Base-by-base conservation (phyloP, 176 grass and related monocot species). In the Puccinellia tenuiflora region DNA sequence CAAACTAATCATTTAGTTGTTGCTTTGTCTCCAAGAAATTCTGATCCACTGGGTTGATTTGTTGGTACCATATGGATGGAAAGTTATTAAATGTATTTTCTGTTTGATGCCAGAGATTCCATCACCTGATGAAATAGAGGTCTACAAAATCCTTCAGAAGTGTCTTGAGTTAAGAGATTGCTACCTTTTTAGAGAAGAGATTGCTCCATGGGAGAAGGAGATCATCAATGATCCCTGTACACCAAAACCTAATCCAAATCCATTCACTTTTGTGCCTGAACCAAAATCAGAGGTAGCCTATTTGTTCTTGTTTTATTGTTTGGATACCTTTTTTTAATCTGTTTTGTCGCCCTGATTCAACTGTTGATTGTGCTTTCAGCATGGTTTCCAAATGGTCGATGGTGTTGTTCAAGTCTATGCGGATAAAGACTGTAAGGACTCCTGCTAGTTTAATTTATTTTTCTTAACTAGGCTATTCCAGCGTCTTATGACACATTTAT, bases 151-250 rank as follows among this genome's bases (percentile, higher is more conserved):
- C 78, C 83, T 99, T 84, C 96, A 96, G 81, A 96, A 83, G 79
- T 99, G 93, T 82, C 93, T 99, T 16, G 88, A 92, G 78, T 88
- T 96, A 85, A 88, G 96, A 87, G 93, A 96, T 46, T 81, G 40
- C 56, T 99, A 99, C 84, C 72, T 96, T 56, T 96, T 88, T 86
- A 90, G 78, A 89, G 96, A 99, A 76, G 83, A 89, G 59, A 66
- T 93, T 70, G 89, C 91, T 85, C 93, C 96, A 63, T 99, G 96
- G 96, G 96, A 96, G 69, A 99, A 96, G 84, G 96, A 99, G 74
- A 81, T 92, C 43, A 99, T 99, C 88, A 99, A 88, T 83, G 96
- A 99, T 52, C 96, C 96, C 33, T 87, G 91, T 86, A 99, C 96
- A 67, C 96, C 96, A 81, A 99, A 96, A 83, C 93, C 93, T 88